Base-by-base conservation (phyloP, 2,329 filamentous ascomycete genomes). In the Lachnellula hyalina region DNA sequence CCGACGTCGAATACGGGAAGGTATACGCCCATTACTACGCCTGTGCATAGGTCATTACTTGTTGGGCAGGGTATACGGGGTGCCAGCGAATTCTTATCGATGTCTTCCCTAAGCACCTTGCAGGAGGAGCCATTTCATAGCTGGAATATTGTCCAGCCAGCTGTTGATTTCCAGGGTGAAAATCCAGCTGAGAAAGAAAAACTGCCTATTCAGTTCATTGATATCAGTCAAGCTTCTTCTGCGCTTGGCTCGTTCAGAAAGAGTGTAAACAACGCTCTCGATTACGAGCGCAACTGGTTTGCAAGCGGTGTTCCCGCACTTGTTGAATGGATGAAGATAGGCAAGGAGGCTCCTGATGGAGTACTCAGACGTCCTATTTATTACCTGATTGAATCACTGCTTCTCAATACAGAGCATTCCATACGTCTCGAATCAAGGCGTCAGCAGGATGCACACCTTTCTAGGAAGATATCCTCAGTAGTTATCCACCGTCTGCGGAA, bases 11-110 rank as follows among this genome's bases (percentile, higher is more conserved):
- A 77, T 57, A 82, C 81, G 15, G 84, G 85, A 8, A 77, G 83
- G 57, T 79, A 83, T 54, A 84, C 84, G 12, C 80, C 84, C 15
- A 77, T 94, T 42, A 83, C 84, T 6, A 90, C 90, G 45, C 92
- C 93, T 0, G 90, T 96, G 1, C 93, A 97, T 68, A 89, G 86
- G 67, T 83, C 86, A 0, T 72, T 96, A 15, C 65, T 96, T 9
- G 80, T 96, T 8, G 85, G 84, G 0, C 80, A 89, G 48, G 91
- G 90, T 0, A 73, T 96, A 2, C 74, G 81, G 51, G 90, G 87
- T 7, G 82, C 87, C 28, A 32, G 28, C 28, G 28, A 32, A 4
- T 32, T 32, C 9, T 12, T 32, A 3, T 32, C 28, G 11, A 32
- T 32, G 28, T 32, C 28, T 32, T 32, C 28, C 28, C 28, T 32